Evolutionary conservation across 2,329 filamentous ascomycete genomes (phyloP), one percentile per base, ranked within the genome.

Genomic region (Annulohypoxylon truncatum): DNA sequence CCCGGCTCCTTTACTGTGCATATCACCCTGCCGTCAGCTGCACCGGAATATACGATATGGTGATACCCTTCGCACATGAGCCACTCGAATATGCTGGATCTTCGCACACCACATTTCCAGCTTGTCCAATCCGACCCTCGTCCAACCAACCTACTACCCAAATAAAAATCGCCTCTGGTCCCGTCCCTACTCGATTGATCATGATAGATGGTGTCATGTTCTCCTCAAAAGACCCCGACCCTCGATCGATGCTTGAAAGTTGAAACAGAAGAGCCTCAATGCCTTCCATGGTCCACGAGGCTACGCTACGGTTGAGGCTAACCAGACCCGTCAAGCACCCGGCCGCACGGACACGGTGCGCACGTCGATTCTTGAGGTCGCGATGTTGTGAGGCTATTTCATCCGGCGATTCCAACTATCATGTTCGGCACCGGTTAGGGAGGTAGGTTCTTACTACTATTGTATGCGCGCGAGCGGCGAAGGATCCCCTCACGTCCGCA

Each of bases 1-100:
- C 35, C 28, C 33, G 20, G 55, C 64, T 70, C 62, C 65, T 68
- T 67, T 68, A 73, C 71, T 73, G 71, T 73, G 68, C 66, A 70
- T 66, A 52, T 33, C 64, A 67, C 68, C 68, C 58, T 72, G 64
- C 65, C 66, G 67, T 72, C 70, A 72, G 70, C 71, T 68, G 61
- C 67, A 62, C 62, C 67, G 68, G 31, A 66, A 61, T 66, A 64
- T 66, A 68, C 65, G 61, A 69, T 64, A 61, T 63, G 64, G 62
- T 73, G 69, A 68, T 70, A 68, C 69, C 59, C 58, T 70, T 65
- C 57, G 47, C 59, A 59, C 61, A 63, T 64, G 64, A 70, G 62
- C 70, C 70, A 71, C 57, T 71, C 58, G 64, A 68, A 72, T 56
- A 57, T 50, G 57, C 52, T 52, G 65, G 59, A 69, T 69, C 66